Base-by-base conservation (phyloP, 345 rosid species). In the Carallia pectinifolia region DNA sequence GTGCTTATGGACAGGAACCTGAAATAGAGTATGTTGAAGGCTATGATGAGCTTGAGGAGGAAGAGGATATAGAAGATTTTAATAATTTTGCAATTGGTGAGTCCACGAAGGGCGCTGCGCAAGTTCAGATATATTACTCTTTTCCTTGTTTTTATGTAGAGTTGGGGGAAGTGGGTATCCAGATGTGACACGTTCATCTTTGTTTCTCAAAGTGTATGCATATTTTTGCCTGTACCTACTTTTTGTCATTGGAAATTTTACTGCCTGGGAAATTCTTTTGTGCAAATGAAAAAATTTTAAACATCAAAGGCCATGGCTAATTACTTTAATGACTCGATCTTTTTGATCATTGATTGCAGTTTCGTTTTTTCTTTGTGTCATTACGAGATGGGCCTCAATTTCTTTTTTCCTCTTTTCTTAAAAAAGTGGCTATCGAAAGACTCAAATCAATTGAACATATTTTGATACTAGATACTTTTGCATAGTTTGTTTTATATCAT, bases 31-130 rank as follows among this genome's bases (percentile, higher is more conserved):
- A 83, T 74, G 92, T 95, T 64, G 97, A 91, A 81, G 92, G 87
- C 37, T 81, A 78, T 66, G 90, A 88, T 55, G 97, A 84, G 53
- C 87, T 91, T 30, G 96, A 87, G 71, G 93, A 83, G 66, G 98
- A 91, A 74, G 92, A 89, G 18, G 99, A 95, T 67, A 95, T 95
- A 36, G 98, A 94, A 90, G 96, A 94, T 78, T 85, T 86, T 67
- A 83, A 64, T 73, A 83, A 81, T 61, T 52, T 80, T 65, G 82
- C 79, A 54, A 63, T 82, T 6, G 78, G 73, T 0, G 69, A 81
- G 54, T 30, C 77, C 55, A 75, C 23, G 74, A 50, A 48, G 37
- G 84, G 74, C 64, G 66, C 81, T 75, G 87, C 83, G 80, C 84
- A 74, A 19, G 47, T 30, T 31, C 16, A 31, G 13, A 0, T 19